These are phyloP conservation scores for Ceratocystis lukuohia DNA, from an alignment of 2,329 filamentous ascomycete species.

Conservation along the genomic window DNA sequence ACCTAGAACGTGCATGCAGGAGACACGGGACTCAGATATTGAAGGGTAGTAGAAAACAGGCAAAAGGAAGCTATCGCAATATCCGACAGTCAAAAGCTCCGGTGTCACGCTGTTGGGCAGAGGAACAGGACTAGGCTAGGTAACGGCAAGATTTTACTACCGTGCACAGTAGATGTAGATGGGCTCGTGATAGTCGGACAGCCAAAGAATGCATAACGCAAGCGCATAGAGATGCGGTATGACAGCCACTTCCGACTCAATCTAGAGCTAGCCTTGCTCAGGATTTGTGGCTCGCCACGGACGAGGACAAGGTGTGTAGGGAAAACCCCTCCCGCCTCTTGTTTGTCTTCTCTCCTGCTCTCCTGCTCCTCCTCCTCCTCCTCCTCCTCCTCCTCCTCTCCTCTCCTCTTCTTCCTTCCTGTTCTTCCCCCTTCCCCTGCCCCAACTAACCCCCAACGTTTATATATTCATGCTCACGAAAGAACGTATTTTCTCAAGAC, in stretches of 20 bases:
- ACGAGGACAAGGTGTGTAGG: neutral
- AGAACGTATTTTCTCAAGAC: too few species aligned
- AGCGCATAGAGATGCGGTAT: neutral
- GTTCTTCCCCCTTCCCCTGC: too few species aligned
- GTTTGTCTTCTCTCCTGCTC: neutral
- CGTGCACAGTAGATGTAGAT: too few species aligned
- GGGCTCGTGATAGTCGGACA: too few species aligned
- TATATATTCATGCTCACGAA: too few species aligned
- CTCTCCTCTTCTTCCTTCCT: neutral
- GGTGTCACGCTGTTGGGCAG: neutral
- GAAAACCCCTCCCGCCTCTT: neutral
- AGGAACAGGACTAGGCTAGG: neutral
- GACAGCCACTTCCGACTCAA: neutral
- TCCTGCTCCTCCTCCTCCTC: neutral
- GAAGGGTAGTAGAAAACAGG: neutral
- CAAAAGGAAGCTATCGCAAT: neutral
- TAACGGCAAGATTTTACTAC: neutral
- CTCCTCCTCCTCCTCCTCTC: neutral
- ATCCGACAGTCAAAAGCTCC: neutral
- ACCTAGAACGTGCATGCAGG: neutral
- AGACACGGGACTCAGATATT: neutral
- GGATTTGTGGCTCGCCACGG: too few species aligned
- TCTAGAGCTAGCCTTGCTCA: neutral
- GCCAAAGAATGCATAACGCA: neutral
- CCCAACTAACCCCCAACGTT: neutral